A percentile compares a stretch with the other conserved stretches of the same genome.
Conservation (phyloP, 495 filamentous ascomycete species). For the Aspergillus indologenus region DNA sequence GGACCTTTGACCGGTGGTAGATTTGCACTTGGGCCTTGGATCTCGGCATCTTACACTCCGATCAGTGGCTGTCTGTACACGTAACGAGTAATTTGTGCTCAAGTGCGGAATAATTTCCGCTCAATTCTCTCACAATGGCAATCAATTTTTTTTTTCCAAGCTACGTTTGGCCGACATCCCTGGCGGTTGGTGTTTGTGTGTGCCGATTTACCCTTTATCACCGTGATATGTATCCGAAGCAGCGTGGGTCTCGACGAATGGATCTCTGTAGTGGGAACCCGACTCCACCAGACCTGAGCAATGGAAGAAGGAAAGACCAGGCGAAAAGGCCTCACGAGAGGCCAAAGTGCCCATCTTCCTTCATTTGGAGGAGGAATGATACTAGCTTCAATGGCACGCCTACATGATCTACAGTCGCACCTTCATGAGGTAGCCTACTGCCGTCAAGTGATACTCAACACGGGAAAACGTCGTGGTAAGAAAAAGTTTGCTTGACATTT, state of each 20-base stretch:
- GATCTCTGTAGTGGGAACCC: not conserved
- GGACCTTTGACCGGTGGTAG: constrained; percentile 12
- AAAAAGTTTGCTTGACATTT: too few species aligned
- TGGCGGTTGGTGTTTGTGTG: constrained; percentile 4
- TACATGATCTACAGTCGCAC: not conserved
- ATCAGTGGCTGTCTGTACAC: not conserved
- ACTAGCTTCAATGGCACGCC: not conserved
- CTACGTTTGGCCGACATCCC: constrained; percentile 1
- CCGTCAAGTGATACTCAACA: too few species aligned
- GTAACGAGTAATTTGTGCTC: not conserved
- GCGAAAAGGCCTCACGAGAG: not conserved
- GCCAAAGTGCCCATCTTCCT: too few species aligned
- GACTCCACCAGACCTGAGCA: not conserved
- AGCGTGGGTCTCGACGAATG: not conserved
- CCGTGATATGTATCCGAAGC: constrained; percentile 16
- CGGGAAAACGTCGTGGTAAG: too few species aligned
- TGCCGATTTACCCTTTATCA: constrained; percentile 13
- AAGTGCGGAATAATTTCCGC: not conserved
- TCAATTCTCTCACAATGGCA: not conserved
- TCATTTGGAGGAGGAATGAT: too few species aligned
- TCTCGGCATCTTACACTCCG: constrained; percentile 12
- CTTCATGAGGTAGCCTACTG: too few species aligned
- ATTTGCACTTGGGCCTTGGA: constrained; percentile 3
- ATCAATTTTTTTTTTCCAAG: not conserved
- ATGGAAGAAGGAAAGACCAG: not conserved